Conservation (phyloP, 2,329 filamentous ascomycete genomes). For the Pseudogymnoascus sp. region DNA sequence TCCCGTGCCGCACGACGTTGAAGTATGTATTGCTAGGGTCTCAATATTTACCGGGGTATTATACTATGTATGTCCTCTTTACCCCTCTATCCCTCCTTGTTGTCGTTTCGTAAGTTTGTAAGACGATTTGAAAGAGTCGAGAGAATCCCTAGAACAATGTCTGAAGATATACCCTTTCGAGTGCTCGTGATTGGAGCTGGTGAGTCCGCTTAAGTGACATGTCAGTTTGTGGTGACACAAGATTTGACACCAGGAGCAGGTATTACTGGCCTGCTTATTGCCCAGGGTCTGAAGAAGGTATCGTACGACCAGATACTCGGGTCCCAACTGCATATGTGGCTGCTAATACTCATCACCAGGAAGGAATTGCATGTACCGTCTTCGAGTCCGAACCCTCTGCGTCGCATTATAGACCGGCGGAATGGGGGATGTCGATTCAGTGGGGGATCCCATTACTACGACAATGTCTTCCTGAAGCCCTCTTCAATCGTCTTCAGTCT, state of each 20-base stretch:
- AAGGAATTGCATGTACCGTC: slow-evolving; percentile 11
- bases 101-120: background rate
- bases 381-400: slow-evolving; percentile 11
- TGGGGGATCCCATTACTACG: slow-evolving; percentile 10
- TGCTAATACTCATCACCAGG: background rate
- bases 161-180: slow-evolving; percentile 13
- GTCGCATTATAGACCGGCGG: slow-evolving; percentile 3
- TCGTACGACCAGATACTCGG: background rate
- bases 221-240: background rate
- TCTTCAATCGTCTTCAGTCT: background rate
- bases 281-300: slow-evolving; percentile 34
- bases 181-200: slow-evolving; percentile 18
- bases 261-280: slow-evolving; percentile 33
- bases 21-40: background rate
- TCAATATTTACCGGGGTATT: background rate
- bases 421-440: slow-evolving; percentile 15
- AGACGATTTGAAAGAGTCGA: too few relatives aligned
- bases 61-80: background rate
- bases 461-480: background rate
- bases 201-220: slow-evolving; percentile 1
- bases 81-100: background rate
- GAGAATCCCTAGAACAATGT: background rate
- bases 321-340: background rate
- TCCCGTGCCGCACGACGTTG: background rate
- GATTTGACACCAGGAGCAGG: slow-evolving; percentile 22